Conservation (phyloP, 1,284 basidiomycete genomes). For the Trametes hirsuta region DNA sequence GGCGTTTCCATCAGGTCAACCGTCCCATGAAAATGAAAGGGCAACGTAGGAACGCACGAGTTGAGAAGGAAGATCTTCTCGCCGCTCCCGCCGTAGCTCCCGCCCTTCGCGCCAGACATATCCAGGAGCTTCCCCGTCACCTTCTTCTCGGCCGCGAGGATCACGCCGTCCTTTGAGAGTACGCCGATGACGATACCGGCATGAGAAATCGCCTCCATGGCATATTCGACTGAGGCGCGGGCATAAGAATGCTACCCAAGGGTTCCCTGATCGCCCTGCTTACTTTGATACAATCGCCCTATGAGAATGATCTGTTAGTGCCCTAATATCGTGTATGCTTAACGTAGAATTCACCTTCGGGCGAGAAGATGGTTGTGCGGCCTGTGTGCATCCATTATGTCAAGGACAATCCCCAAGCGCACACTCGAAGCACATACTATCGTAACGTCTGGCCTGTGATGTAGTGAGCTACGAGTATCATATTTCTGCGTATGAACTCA, state of each 20-base stretch:
- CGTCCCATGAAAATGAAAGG: too few species aligned
- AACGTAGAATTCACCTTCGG: slow-evolving; percentile 71
- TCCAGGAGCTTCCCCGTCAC: slow-evolving; percentile 98
- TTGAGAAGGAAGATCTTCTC: slow-evolving; percentile 98
- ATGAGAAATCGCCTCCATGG: slow-evolving; percentile 98
- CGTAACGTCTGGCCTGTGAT: slow-evolving; percentile 82
- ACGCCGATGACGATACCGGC: slow-evolving; percentile 95
- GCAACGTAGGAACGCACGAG: slow-evolving; percentile 65
- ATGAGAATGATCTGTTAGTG: slow-evolving; percentile 5
- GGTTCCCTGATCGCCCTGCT: slow-evolving; percentile 30
- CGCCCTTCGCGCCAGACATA: slow-evolving; percentile 82
- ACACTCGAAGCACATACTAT: slow-evolving; percentile 60
- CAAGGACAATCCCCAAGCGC: slow-evolving; percentile 12
- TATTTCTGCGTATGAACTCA: slow-evolving; percentile 21
- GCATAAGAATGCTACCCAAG: background rate
- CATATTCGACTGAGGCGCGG: slow-evolving; percentile 84
- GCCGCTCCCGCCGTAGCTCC: slow-evolving; percentile 90
- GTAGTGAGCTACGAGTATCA: background rate
- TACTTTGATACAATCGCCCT: slow-evolving; percentile 93
- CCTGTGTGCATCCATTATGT: slow-evolving; percentile 46
- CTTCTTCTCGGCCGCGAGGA: slow-evolving; percentile 99
- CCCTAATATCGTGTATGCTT: background rate
- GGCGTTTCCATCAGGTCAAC: background rate
- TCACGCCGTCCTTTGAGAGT: slow-evolving; percentile 94
- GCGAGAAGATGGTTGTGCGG: slow-evolving; percentile 95